These are phyloP conservation scores for Quercus ilex DNA, from an alignment of 306 rosid species.

Conservation along the genomic window DNA sequence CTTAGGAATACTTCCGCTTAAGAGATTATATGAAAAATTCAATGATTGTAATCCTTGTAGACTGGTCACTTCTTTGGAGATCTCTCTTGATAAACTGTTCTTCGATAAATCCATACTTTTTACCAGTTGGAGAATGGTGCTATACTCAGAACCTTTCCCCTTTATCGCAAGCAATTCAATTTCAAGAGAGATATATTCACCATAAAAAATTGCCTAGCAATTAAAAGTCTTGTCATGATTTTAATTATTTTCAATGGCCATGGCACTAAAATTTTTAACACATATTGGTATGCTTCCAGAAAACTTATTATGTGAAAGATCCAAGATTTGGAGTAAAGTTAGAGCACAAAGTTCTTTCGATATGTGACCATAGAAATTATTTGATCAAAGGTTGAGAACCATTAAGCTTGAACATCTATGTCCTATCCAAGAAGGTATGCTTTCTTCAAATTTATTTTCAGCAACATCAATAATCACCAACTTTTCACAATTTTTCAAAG, in stretches of 20 bases:
- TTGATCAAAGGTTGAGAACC: conserved; percentile 18
- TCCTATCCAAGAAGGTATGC: conserved; percentile 13
- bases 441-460: conserved; percentile 9
- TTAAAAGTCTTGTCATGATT: no score
- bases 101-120: conserved; percentile 1
- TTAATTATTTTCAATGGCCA: not conserved
- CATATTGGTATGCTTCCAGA: conserved; percentile 20
- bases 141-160: not conserved
- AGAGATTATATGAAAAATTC: not conserved
- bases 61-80: not conserved
- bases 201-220: no score
- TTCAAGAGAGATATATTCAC: no score
- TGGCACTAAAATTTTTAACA: not conserved
- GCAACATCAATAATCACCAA: not conserved
- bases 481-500: not conserved
- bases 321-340: conserved; percentile 2
- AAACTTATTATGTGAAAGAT: conserved; percentile 8
- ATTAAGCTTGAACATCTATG: not conserved
- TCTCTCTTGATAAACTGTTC: not conserved
- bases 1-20: not conserved
- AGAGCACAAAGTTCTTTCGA: conserved; percentile 11
- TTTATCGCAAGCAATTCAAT: not conserved
- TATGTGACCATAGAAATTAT: not conserved
- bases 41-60: not conserved
- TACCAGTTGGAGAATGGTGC: not conserved